Evolutionary conservation across 202 grass and related monocot genomes (phyloP), one percentile per base, ranked within the genome.

Genomic region (Schoenoplectus tabernaemontani): DNA sequence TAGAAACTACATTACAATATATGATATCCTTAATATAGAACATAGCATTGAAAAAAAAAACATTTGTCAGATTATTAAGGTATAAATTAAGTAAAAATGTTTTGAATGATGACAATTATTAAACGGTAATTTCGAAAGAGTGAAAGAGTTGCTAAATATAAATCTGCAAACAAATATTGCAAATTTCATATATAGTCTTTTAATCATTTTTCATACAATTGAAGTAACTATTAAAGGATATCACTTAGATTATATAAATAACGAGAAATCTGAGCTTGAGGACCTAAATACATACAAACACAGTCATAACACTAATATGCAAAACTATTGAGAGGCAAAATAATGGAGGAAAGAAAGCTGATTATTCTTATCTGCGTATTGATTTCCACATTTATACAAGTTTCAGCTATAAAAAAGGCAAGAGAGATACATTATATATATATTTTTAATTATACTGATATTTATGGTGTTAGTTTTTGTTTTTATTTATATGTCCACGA

Each of bases 321-420:
- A n/a, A 32, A 37, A 5, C 13, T 36, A 15, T 28, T 70, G 20
- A 37, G 22, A 13, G 20, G 19, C 20, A 24, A 70, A 70, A 70
- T 0, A 4, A 70, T 70, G 66, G 22, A 70, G 20, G 42, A 28
- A 70, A 46, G 39, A 20, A 70, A 47, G 5, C 66, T 47, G 9
- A 70, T 9, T 44, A 6, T 43, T 24, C 39, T 46, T 70, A 47
- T 28, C 26, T 70, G 22, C 11, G 2, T 70, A 15, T 28, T 70
- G 4, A 70, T 47, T 70, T 70, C 22, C 41, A 28, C 66, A 47
- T 47, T 28, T 7, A 47, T 70, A 47, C 76, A 72, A 4, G 89
- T 71, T 44, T 68, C 78, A 7, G 89, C 89, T 30, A 64, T 58
- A 78, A 91, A 91, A 77, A 88, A 86, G 89, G 89, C 86, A 84